These are phyloP conservation scores for Ascochyta viciae-villosae DNA, from an alignment of 2,329 filamentous ascomycete genomes.

Conservation along the genomic window DNA sequence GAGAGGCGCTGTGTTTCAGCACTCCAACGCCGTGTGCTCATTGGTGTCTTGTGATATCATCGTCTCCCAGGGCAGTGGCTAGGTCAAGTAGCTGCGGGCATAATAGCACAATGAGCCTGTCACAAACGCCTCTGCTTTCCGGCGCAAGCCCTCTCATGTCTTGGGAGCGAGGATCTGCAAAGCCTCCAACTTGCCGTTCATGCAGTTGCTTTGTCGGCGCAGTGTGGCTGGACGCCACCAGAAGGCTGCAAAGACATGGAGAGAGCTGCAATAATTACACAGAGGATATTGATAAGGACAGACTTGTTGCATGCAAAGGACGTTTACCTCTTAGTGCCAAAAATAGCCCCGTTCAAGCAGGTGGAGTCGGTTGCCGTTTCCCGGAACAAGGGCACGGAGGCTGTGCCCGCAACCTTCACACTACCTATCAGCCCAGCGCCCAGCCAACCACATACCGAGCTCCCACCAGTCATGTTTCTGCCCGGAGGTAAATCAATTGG, in stretches of 20 bases:
- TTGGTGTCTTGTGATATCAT: conserved; percentile 12
- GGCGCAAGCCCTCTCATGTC: neutral
- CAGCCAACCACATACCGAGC: conserved; percentile 31
- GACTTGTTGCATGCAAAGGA: neutral
- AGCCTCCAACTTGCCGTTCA: neutral
- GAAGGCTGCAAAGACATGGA: neutral
- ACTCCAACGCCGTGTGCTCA: neutral
- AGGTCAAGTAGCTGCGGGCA: conserved; percentile 5
- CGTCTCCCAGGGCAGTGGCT: conserved; percentile 2
- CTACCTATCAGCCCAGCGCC: conserved; percentile 12
- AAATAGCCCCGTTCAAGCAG: conserved; percentile 13
- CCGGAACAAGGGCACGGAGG: conserved; percentile 21
- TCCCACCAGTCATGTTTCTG: conserved; percentile 13
- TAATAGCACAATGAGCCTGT: neutral
- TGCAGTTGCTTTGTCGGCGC: neutral
- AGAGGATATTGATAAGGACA: neutral
- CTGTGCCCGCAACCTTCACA: conserved; percentile 26
- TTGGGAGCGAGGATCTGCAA: neutral
- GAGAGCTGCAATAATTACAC: neutral
- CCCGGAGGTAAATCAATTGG: conserved; percentile 28
- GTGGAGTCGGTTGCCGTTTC: conserved; percentile 17
- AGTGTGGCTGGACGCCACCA: neutral
- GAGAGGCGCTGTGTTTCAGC: conserved; percentile 11
- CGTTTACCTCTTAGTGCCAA: conserved; percentile 10
- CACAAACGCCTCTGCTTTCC: neutral